A percentile compares a stretch with the other conserved stretches of the same genome.
Conservation (phyloP, 345 rosid genomes). For the Acer yangbiense region DNA sequence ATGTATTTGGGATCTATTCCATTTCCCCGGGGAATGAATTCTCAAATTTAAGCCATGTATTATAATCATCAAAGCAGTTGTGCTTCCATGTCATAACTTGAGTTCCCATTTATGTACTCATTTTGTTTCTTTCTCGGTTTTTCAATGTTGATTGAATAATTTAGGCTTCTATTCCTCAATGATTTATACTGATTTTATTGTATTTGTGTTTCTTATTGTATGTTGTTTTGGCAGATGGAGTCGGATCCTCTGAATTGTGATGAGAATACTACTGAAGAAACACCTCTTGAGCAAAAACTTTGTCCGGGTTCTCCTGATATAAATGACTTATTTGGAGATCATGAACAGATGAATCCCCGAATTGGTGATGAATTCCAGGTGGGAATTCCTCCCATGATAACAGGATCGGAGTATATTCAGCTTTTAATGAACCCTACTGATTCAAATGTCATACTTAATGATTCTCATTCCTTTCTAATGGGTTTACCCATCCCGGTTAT, state of each 20-base stretch:
- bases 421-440: slow-evolving; percentile 44
- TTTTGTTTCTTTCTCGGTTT: not conserved
- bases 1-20: not conserved
- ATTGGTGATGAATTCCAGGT: slow-evolving; percentile 68
- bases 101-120: not conserved
- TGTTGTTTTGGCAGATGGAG: slow-evolving; percentile 38
- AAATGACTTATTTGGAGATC: slow-evolving; percentile 52
- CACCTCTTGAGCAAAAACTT: slow-evolving; percentile 27
- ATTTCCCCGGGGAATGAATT: not conserved
- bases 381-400: slow-evolving; percentile 61
- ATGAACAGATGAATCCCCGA: slow-evolving; percentile 45
- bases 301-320: slow-evolving; percentile 41
- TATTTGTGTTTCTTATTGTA: not conserved
- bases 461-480: slow-evolving; percentile 45
- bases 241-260: slow-evolving; percentile 37
- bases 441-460: slow-evolving; percentile 29
- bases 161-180: not conserved
- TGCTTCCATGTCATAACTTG: not conserved
- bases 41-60: not conserved
- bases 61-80: not conserved
- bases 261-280: slow-evolving; percentile 34
- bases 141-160: slow-evolving; percentile 10
- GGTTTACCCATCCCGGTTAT: slow-evolving; percentile 53
- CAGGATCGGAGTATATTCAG: slow-evolving; percentile 38
- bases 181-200: slow-evolving; percentile 7